phyloP scores from a whole-genome alignment of 2,329 filamentous ascomycete species.

The Colletotrichum kahawae region DNA sequence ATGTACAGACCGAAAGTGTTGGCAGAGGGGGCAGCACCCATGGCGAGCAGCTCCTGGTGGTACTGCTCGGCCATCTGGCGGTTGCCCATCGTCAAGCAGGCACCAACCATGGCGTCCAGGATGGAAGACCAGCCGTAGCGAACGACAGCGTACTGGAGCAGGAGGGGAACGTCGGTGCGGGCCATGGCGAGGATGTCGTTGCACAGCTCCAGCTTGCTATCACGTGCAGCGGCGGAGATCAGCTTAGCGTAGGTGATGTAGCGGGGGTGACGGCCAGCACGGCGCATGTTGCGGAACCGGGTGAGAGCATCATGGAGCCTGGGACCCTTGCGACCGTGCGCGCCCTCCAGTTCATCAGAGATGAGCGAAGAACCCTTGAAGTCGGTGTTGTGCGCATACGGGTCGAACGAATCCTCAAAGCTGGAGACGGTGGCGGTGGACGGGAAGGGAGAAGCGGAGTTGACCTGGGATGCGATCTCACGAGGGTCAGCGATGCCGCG shows the following conservation, averaged over 20 bases:
- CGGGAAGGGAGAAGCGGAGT: constrained; percentile 57
- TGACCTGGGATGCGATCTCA: constrained; percentile 51
- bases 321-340: constrained; percentile 72
- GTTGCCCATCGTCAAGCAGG: constrained; percentile 83
- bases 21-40: constrained; percentile 89
- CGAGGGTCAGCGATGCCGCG: constrained; percentile 62
- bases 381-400: constrained; percentile 88
- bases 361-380: constrained; percentile 93
- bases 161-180: constrained; percentile 83
- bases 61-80: constrained; percentile 82
- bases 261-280: constrained; percentile 86
- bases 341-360: constrained; percentile 85
- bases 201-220: constrained; percentile 80
- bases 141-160: constrained; percentile 84
- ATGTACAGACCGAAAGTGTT: constrained; percentile 99
- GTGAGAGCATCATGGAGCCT: constrained; percentile 81
- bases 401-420: constrained; percentile 86
- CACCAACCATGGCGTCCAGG: constrained; percentile 94
- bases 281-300: constrained; percentile 91
- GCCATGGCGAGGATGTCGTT: constrained; percentile 91
- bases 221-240: constrained; percentile 86
- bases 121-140: constrained; percentile 97
- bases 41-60: constrained; percentile 88
- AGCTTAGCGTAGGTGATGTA: constrained; percentile 98
- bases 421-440: constrained; percentile 62